These are phyloP conservation scores for Ogataea polymorpha DNA, from an alignment of 805 yeast species.

Conservation along the genomic window DNA sequence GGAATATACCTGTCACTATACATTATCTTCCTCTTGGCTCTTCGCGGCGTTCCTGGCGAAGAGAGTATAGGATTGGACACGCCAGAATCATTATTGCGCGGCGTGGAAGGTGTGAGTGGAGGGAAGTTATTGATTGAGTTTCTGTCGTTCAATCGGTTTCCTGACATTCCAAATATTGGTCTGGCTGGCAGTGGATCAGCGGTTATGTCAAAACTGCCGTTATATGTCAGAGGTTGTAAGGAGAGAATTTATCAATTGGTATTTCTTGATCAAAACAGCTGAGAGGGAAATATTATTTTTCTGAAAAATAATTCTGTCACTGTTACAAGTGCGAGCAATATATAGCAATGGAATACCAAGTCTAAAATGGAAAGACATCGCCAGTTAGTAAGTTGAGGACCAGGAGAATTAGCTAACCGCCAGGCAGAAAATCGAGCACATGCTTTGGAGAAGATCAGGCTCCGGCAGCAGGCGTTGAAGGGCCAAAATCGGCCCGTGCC, in stretches of 20 bases:
- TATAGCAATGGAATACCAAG: not conserved
- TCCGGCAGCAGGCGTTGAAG: constrained; percentile 32
- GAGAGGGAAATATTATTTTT: not conserved
- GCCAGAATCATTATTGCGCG: constrained; percentile 14
- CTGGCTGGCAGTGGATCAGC: not conserved
- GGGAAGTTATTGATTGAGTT: constrained; percentile 13
- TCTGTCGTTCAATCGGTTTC: constrained; percentile 8
- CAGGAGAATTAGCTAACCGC: constrained; percentile 1
- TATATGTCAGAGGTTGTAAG: not conserved
- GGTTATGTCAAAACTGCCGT: not conserved
- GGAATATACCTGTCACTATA: constrained; percentile 90
- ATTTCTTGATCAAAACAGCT: constrained; percentile 1
- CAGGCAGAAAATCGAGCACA: constrained; percentile 60
- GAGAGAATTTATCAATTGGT: not conserved
- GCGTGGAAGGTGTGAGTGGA: constrained; percentile 21
- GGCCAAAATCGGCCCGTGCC: not conserved
- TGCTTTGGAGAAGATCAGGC: constrained; percentile 57
- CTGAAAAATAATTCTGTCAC: constrained; percentile 13
- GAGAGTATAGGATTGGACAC: constrained; percentile 21
- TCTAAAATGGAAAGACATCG: constrained; percentile 21
- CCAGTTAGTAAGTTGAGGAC: constrained; percentile 26
- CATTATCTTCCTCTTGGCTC: constrained; percentile 42
- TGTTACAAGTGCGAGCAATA: constrained; percentile 7
- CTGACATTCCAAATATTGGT: constrained; percentile 2
- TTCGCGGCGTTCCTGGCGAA: constrained; percentile 46